A percentile compares a stretch with the other conserved stretches of the same genome.
Conservation (phyloP, 176 grass and related monocot species). For the Eleusine coracana region DNA sequence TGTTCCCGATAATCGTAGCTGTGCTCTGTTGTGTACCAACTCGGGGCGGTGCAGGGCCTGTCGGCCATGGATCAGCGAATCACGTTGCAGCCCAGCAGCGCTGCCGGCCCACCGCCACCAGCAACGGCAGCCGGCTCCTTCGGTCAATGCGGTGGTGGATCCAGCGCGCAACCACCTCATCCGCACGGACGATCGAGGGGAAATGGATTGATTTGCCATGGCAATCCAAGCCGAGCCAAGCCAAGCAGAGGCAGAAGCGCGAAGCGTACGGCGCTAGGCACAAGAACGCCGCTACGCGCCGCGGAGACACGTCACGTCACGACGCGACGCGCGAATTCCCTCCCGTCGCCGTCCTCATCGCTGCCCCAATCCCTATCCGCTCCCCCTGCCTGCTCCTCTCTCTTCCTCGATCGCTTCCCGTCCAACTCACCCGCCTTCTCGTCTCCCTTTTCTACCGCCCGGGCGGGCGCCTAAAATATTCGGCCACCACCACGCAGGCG, state of each 20-base stretch:
- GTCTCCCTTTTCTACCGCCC: background rate
- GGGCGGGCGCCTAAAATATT: too few relatives aligned
- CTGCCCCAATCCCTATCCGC: background rate
- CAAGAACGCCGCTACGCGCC: background rate
- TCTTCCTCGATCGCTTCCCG: slow-evolving; percentile 13
- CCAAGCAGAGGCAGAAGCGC: too few relatives aligned
- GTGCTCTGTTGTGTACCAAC: background rate
- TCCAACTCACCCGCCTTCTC: background rate
- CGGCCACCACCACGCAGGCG: too few relatives aligned
- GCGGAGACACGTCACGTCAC: background rate
- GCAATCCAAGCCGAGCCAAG: too few relatives aligned
- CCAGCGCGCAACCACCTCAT: too few relatives aligned
- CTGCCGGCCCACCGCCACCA: background rate
- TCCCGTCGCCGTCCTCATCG: background rate
- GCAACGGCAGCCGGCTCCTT: background rate
- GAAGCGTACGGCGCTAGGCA: too few relatives aligned
- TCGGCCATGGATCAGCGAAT: background rate
- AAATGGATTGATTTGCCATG: too few relatives aligned
- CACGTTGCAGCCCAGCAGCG: background rate
- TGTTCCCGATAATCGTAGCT: background rate
- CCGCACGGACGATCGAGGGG: too few relatives aligned
- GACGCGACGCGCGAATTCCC: background rate
- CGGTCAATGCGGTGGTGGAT: background rate
- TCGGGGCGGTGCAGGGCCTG: background rate
- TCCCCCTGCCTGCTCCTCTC: background rate